Base-by-base conservation (phyloP, 2,329 filamentous ascomycete species). In the Fusarium papillatum region DNA sequence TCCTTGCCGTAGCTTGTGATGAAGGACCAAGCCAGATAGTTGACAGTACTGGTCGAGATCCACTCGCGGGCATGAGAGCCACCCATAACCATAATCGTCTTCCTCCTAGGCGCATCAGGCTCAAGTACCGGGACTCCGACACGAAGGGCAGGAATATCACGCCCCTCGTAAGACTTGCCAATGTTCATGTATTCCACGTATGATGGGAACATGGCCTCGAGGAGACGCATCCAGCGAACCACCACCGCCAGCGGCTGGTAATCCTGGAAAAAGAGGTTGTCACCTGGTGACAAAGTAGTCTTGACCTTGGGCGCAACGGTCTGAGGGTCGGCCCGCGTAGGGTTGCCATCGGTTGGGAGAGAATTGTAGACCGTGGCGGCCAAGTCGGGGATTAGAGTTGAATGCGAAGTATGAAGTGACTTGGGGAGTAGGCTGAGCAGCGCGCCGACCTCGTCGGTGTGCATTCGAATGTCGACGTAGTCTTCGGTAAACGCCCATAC, bases 61-160 rank as follows among this genome's bases (percentile, higher is more conserved):
- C 97, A 99, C 87, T 99, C 97, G 43, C 97, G 91, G 5, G 96
- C 96, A 83, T 98, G 97, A n/a, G 94, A 89, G 61, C 96, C 96
- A 66, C 95, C 97, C 6, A 93, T 93, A 24, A 99, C 87, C 63
- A 98, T 87, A 68, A 98, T 91, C 0, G 95, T 96, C 82, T 95
- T 95, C 62, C 94, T 91, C 7, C 87, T 88, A 16, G 81, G 80
- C 6, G 83, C 80, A 3, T 85, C 79, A 9, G 88, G 83, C 34
- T 88, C 69, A 80, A 66, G 86, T 80, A 57, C 86, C 78, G 81
- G 87, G 87, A 79, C 89, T 22, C 96, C 95, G 6, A 98, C 89
- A 71, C 94, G 92, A 26, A 99, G 87, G 2, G 93, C 96, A 14
- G 92, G 90, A 68, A 99, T 98, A 70, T 96, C 93, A 67, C 95